Evolutionary conservation across 75 land plant species (phyloP).

Genomic region (Sequoia sempervirens): DNA sequence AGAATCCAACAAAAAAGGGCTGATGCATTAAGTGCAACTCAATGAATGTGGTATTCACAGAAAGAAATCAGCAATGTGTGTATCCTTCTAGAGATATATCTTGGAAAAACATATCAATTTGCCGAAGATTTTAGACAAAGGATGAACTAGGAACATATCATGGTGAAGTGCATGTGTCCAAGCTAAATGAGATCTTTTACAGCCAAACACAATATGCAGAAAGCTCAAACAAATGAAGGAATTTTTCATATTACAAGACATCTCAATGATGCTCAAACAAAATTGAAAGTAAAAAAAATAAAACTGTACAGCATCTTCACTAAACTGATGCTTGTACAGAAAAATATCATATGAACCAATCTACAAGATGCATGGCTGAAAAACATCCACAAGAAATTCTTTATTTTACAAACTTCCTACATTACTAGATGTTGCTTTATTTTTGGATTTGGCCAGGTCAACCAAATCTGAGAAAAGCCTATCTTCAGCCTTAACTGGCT

Average conservation of each 20-base stretch:
- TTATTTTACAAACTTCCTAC: conserved; percentile 27
- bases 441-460: conserved; percentile 50
- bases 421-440: conserved; percentile 22
- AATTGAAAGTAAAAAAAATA: background rate
- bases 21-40: background rate
- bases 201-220: background rate
- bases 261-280: conserved; percentile 11
- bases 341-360: conserved; percentile 8
- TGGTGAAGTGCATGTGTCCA: background rate
- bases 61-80: background rate
- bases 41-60: background rate
- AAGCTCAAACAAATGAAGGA: conserved; percentile 4
- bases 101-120: background rate
- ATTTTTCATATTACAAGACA: conserved; percentile 11
- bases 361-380: conserved; percentile 7
- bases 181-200: background rate
- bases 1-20: background rate
- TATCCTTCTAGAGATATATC: background rate
- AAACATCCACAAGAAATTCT: background rate
- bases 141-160: background rate
- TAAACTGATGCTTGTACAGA: conserved; percentile 8
- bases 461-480: conserved; percentile 70
- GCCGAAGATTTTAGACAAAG: background rate
- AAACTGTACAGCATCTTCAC: conserved; percentile 2
- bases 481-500: conserved; percentile 58